Conservation (phyloP, 495 filamentous ascomycete genomes). For the Neurospora discreta region DNA sequence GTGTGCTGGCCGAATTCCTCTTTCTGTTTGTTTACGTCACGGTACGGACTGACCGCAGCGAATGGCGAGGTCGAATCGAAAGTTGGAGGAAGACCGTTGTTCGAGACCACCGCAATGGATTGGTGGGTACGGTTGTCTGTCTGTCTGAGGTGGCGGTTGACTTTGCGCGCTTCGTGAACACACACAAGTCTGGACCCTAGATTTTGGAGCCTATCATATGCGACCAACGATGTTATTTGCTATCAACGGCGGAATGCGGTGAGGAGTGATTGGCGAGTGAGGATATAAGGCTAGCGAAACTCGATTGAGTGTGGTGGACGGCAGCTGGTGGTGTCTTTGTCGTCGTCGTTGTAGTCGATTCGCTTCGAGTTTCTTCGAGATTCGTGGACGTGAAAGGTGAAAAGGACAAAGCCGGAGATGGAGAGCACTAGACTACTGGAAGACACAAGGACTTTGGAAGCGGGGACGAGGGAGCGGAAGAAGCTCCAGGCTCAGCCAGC, state of each 20-base stretch:
- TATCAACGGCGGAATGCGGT: not conserved
- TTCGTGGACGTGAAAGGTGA: not conserved
- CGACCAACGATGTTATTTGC: not conserved
- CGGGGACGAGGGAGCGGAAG: not conserved
- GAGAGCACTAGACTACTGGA: not conserved
- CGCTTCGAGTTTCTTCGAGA: not conserved
- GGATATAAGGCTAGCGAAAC: not conserved
- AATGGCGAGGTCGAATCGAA: not conserved
- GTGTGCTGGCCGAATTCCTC: not conserved
- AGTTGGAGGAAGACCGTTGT: not conserved
- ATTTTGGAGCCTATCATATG: not conserved
- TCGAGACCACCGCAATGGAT: not conserved
- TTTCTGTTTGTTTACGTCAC: not conserved
- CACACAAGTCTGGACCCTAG: not conserved
- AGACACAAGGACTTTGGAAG: not conserved
- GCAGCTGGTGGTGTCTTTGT: not conserved
- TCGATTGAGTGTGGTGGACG: not conserved
- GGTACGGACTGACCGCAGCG: not conserved
- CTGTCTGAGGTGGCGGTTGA: not conserved
- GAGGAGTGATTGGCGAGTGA: not conserved
- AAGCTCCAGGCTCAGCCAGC: not conserved
- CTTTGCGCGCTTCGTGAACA: not conserved
- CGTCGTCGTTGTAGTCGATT: not conserved
- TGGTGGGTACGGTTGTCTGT: not conserved
- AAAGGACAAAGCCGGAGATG: not conserved